Evolutionary conservation across 345 rosid species (phyloP).

Genomic region (Geranium brycei): DNA sequence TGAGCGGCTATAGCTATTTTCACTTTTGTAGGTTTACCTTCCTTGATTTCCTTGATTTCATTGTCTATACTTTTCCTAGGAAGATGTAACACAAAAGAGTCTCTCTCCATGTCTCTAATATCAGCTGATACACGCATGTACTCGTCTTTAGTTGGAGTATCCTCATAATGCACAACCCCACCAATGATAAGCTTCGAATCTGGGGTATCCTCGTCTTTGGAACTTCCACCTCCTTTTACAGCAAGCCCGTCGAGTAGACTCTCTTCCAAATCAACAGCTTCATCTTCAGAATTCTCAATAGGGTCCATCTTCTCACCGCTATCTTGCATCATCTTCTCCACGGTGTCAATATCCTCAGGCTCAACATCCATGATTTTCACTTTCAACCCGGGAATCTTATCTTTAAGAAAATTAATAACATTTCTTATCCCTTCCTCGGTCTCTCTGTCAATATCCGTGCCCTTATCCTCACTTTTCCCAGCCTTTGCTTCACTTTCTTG

Average conservation of each 20-base stretch:
- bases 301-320: slow-evolving; percentile 42
- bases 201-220: slow-evolving; percentile 37
- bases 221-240: slow-evolving; percentile 25
- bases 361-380: slow-evolving; percentile 60
- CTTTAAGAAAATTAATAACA: slow-evolving; percentile 81
- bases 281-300: slow-evolving; percentile 44
- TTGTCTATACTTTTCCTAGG: slow-evolving; percentile 39
- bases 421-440: slow-evolving; percentile 90
- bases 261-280: slow-evolving; percentile 42
- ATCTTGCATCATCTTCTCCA: slow-evolving; percentile 47
- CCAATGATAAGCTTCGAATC: slow-evolving; percentile 75
- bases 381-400: slow-evolving; percentile 85
- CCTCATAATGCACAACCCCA: slow-evolving; percentile 78
- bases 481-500: slow-evolving; percentile 48
- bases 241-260: slow-evolving; percentile 40
- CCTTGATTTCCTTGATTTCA: slow-evolving; percentile 30
- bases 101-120: slow-evolving; percentile 50
- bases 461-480: slow-evolving; percentile 52
- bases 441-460: slow-evolving; percentile 54
- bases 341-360: slow-evolving; percentile 42
- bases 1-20: slow-evolving; percentile 69
- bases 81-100: slow-evolving; percentile 64
- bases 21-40: slow-evolving; percentile 35
- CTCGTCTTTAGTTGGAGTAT: slow-evolving; percentile 52
- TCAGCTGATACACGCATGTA: slow-evolving; percentile 60